These are phyloP conservation scores for Colletotrichum liaoningense DNA, from an alignment of 2,329 filamentous ascomycete genomes.

Conservation along the genomic window DNA sequence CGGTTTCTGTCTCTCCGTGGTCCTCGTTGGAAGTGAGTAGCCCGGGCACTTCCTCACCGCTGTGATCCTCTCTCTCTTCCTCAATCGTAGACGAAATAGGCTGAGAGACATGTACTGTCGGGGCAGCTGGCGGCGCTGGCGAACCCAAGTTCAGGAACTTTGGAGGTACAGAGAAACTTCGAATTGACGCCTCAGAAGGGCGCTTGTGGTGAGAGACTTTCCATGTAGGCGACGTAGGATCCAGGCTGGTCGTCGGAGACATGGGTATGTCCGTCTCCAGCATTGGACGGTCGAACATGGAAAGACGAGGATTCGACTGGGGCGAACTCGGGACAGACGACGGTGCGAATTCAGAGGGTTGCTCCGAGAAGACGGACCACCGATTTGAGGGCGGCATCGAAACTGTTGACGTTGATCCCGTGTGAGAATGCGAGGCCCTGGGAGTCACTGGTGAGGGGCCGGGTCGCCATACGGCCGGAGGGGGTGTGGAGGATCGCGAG, in stretches of 20 bases:
- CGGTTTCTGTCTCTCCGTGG: slow-evolving; percentile 47
- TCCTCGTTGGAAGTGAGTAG: slow-evolving; percentile 46
- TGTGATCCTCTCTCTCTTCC: slow-evolving; percentile 42
- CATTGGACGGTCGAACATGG: slow-evolving; percentile 80
- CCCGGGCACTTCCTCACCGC: slow-evolving; percentile 47
- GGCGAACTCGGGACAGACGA: slow-evolving; percentile 88
- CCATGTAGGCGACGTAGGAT: slow-evolving; percentile 74
- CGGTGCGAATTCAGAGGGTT: slow-evolving; percentile 71
- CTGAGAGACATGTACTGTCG: slow-evolving; percentile 39
- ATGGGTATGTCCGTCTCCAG: slow-evolving; percentile 79
- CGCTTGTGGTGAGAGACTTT: slow-evolving; percentile 64
- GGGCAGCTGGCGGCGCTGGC: slow-evolving; percentile 34
- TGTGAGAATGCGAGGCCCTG: slow-evolving; percentile 54
- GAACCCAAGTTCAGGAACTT: slow-evolving; percentile 39
- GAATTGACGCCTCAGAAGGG: slow-evolving; percentile 63
- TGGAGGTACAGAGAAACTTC: slow-evolving; percentile 38
- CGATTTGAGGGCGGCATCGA: slow-evolving; percentile 60
- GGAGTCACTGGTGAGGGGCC: slow-evolving; percentile 52
- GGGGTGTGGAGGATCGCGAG: slow-evolving; percentile 55
- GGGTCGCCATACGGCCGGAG: slow-evolving; percentile 51
- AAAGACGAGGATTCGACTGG: slow-evolving; percentile 76
- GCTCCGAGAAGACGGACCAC: slow-evolving; percentile 73
- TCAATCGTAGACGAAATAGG: slow-evolving; percentile 29
- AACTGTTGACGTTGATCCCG: slow-evolving; percentile 62
- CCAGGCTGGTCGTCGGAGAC: slow-evolving; percentile 83